phyloP scores from a whole-genome alignment of 1,139 yeast species.

The Kodamaea sp. region DNA sequence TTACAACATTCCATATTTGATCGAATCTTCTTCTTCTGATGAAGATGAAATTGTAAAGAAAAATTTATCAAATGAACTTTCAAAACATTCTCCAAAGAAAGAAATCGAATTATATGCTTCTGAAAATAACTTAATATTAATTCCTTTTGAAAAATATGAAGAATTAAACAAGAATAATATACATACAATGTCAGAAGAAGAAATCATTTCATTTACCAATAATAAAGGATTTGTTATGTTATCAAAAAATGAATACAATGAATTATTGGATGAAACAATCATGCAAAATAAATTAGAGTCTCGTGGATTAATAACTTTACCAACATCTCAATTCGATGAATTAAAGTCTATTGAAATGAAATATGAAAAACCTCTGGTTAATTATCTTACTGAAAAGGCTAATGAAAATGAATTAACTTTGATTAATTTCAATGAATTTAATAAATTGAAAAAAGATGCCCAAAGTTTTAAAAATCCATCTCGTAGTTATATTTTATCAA shows the following conservation, averaged over 20 bases:
- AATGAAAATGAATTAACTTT: conserved; percentile 16
- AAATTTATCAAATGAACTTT: conserved; percentile 23
- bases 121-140: conserved; percentile 45
- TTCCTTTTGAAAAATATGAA: conserved; percentile 48
- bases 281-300: conserved; percentile 31
- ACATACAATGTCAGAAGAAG: conserved; percentile 20
- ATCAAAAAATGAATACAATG: conserved; percentile 23
- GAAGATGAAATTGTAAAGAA: conserved; percentile 5
- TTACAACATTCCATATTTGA: conserved; percentile 25
- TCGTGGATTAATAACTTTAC: conserved; percentile 35
- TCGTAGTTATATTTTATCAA: conserved; percentile 23
- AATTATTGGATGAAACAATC: conserved; percentile 29
- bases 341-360: conserved; percentile 13
- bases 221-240: conserved; percentile 29
- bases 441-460: conserved; percentile 16
- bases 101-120: conserved; percentile 49
- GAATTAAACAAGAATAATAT: conserved; percentile 26
- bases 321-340: conserved; percentile 20
- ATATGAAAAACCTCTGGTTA: conserved; percentile 17
- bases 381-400: conserved; percentile 18
- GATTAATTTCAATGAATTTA: conserved; percentile 18
- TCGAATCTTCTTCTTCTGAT: conserved; percentile 31
- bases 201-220: conserved; percentile 21
- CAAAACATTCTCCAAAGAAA: conserved; percentile 18
- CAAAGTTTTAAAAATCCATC: conserved; percentile 24